Conservation (phyloP, 495 filamentous ascomycete species). For the Penicillium roqueforti region DNA sequence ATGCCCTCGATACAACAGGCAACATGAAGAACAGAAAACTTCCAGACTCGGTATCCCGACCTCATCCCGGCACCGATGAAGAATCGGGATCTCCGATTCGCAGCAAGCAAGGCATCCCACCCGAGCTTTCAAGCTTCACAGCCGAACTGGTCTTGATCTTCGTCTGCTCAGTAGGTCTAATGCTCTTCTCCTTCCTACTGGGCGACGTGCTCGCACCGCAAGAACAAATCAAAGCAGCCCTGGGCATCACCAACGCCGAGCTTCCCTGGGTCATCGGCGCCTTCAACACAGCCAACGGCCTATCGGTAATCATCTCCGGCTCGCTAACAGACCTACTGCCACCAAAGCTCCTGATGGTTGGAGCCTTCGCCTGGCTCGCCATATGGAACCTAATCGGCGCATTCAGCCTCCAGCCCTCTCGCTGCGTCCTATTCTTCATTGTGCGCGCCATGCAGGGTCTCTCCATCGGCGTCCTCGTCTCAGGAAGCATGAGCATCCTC, state of each 20-base stretch:
- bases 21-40: slow-evolving; percentile 19
- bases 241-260: slow-evolving; percentile 35
- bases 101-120: slow-evolving; percentile 21
- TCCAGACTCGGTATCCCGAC: slow-evolving; percentile 17
- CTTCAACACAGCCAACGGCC: slow-evolving; percentile 38
- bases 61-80: slow-evolving; percentile 9
- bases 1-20: slow-evolving; percentile 14
- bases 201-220: slow-evolving; percentile 41
- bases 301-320: slow-evolving; percentile 43
- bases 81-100: slow-evolving; percentile 19
- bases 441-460: slow-evolving; percentile 31
- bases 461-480: slow-evolving; percentile 26
- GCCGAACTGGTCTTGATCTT: slow-evolving; percentile 39
- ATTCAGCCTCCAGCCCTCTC: slow-evolving; percentile 34
- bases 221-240: slow-evolving; percentile 28
- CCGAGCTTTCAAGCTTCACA: slow-evolving; percentile 20
- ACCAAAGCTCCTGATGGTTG: slow-evolving; percentile 39
- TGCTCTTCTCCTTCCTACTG: slow-evolving; percentile 42
- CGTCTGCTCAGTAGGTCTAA: slow-evolving; percentile 40
- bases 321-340: slow-evolving; percentile 40
- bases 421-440: slow-evolving; percentile 26
- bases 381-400: slow-evolving; percentile 40
- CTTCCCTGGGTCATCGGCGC: slow-evolving; percentile 43
- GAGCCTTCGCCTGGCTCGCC: slow-evolving; percentile 39
- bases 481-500: slow-evolving; percentile 29